Percentiles rank a stretch among this genome's conserved stretches.
phyloP scores from a whole-genome alignment of 306 rosid genomes.

The Ormosia emarginata region DNA sequence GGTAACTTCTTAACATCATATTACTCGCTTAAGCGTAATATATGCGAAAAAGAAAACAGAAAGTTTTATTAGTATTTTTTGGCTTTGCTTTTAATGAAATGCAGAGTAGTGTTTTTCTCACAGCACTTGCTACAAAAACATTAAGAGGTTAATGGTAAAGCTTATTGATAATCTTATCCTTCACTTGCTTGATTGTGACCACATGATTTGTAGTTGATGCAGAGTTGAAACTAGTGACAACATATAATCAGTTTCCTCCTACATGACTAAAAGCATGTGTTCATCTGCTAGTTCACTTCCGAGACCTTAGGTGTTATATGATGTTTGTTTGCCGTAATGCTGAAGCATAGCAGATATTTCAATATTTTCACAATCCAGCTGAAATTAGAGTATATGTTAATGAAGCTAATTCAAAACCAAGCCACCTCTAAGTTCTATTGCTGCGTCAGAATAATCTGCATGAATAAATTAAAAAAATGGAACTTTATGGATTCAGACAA shows the following conservation, averaged over 20 bases:
- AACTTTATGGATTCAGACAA: not conserved
- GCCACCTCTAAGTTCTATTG: not conserved
- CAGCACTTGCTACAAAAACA: not conserved
- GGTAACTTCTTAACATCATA: conserved; percentile 33
- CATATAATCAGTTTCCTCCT: not conserved
- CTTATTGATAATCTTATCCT: not conserved
- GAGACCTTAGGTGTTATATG: not conserved
- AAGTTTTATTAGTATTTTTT: not conserved
- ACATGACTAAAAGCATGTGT: not conserved
- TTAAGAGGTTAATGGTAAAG: not conserved
- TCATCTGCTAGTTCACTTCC: not conserved
- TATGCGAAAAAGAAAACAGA: not conserved
- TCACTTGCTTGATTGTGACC: not conserved
- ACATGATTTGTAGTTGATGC: not conserved
- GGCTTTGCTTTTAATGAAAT: not conserved
- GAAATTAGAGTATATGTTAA: not conserved
- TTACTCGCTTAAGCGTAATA: not conserved
- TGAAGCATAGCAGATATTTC: not conserved
- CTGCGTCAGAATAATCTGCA: not conserved
- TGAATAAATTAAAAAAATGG: not conserved
- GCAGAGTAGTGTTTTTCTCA: not conserved
- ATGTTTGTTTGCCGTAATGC: not conserved
- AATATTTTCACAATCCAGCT: not conserved
- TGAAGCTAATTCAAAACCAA: not conserved
- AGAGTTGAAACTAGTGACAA: not conserved